These are phyloP conservation scores for Aspergillus novofumigatus DNA, from an alignment of 2,329 filamentous ascomycete species.

Conservation along the genomic window DNA sequence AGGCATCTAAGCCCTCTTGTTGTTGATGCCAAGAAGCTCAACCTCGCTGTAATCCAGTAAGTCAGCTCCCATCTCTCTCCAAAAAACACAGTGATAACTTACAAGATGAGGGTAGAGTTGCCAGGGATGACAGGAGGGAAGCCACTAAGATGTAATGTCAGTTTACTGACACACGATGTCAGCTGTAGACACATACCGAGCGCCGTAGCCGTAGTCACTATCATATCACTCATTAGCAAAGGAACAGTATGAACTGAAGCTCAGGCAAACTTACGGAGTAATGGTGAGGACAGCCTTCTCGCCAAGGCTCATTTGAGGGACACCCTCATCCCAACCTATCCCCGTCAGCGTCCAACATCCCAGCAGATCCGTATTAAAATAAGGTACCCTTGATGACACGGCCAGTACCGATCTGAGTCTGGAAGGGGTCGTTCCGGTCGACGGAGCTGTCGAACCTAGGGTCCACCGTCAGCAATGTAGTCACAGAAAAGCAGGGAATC, in stretches of 20 bases:
- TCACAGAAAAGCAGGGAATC: background rate
- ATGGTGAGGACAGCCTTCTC: slow-evolving; percentile 87
- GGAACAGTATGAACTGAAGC: background rate
- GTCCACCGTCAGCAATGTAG: background rate
- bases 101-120: slow-evolving; percentile 75
- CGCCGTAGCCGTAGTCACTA: slow-evolving; percentile 41
- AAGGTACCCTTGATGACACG: slow-evolving; percentile 77
- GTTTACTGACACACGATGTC: background rate
- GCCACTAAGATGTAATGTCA: slow-evolving; percentile 50
- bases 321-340: slow-evolving; percentile 75
- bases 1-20: background rate
- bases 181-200: slow-evolving; percentile 29
- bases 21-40: background rate
- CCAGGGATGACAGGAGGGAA: slow-evolving; percentile 75
- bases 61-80: background rate
- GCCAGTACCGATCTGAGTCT: slow-evolving; percentile 73
- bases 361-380: slow-evolving; percentile 22
- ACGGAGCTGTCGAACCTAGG: slow-evolving; percentile 79
- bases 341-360: background rate
- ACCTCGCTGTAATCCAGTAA: background rate
- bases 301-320: slow-evolving; percentile 79
- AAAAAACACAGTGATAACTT: slow-evolving; percentile 41
- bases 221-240: slow-evolving; percentile 7
- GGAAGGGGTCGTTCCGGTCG: slow-evolving; percentile 64
- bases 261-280: slow-evolving; percentile 54